Evolutionary conservation across 208 protist species (phyloP), one percentile per base, ranked within the genome.

Genomic region (Leishmania martiniquensis): DNA sequence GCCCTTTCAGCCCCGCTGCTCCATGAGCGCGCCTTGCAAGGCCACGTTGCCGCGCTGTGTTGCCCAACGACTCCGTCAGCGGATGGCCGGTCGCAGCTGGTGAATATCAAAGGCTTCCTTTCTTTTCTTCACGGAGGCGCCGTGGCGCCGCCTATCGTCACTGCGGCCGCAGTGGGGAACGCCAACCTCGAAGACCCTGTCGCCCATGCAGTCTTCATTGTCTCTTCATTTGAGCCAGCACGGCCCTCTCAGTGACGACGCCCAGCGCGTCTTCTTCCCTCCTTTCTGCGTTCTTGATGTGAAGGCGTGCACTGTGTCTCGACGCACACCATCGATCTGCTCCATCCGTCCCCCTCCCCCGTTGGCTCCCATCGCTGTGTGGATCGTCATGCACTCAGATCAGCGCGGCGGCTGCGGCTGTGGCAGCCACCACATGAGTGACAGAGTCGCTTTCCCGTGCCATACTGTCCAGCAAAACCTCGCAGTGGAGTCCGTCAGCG

Each of bases 121-220:
- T 45, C 81, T 17, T 88, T 91, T 83, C 57, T 91, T 13, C 52
- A 78, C 37, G 85, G 80, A 20, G 39, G 73, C 32, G 67, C 70
- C n/a, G 49, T 83, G 20, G 5, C 39, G 32, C 47, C 65, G 5
- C 65, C 54, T 0, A 17, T 47, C 13, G 17, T n/a, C 13, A 22
- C 20, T 39, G 32, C 49, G 9, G 15, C 34, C 3, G 20, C 51
- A 7, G 22, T n/a, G 52, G 49, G 5, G 52, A n/a, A 29, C 49
- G 51, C 17, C 34, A 32, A 5, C 44, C 4, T 70, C 66, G 44
- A 29, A 1, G 44, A 4, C 7, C n/a, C 66, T 10, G 44, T 65
- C 45, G 44, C 13, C 52, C 44, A 25, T 54, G 17, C 39, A 65
- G 29, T 44, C 29, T 6, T 54, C 45, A 37, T 63, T 37, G 55